phyloP scores from a whole-genome alignment of 371 early-diverging fungal species.

The Dinochytrium kinnereticum region DNA sequence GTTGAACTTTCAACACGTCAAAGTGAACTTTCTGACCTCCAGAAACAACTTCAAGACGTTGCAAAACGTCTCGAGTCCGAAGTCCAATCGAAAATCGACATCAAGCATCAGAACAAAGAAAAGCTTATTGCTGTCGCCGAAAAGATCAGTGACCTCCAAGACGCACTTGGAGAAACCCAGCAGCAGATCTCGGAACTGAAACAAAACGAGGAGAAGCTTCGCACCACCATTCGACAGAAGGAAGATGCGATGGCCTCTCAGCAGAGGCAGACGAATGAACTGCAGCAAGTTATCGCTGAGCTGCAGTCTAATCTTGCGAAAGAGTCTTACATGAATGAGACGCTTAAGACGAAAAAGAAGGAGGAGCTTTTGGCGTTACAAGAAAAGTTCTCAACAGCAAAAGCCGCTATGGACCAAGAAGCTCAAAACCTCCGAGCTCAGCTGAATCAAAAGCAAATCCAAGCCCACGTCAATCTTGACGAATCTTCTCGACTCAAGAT shows the following conservation, averaged over 20 bases:
- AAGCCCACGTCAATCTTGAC: slow-evolving; percentile 30
- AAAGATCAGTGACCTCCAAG: slow-evolving; percentile 47
- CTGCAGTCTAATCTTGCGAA: slow-evolving; percentile 25
- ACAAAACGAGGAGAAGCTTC: slow-evolving; percentile 41
- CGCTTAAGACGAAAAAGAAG: slow-evolving; percentile 43
- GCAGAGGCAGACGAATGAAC: slow-evolving; percentile 29
- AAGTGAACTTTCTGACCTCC: slow-evolving; percentile 26
- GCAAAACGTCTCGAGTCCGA: slow-evolving; percentile 38
- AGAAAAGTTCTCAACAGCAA: slow-evolving; percentile 49
- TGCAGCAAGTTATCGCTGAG: slow-evolving; percentile 26
- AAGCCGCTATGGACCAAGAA: slow-evolving; percentile 50
- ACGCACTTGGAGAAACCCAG: slow-evolving; percentile 44
- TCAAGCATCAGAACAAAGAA: slow-evolving; percentile 47
- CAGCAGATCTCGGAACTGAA: slow-evolving; percentile 40
- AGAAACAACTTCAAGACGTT: slow-evolving; percentile 36
- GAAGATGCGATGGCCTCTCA: slow-evolving; percentile 40
- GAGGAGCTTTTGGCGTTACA: slow-evolving; percentile 52
- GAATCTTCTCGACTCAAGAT: slow-evolving; percentile 37
- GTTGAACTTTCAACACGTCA: slow-evolving; percentile 31
- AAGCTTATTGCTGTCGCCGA: slow-evolving; percentile 42
- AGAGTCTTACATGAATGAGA: slow-evolving; percentile 37
- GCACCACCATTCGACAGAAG: slow-evolving; percentile 35
- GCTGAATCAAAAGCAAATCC: slow-evolving; percentile 34
- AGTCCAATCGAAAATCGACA: slow-evolving; percentile 34
- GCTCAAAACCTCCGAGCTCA: slow-evolving; percentile 36